Evolutionary conservation across 2,329 filamentous ascomycete genomes (phyloP), one percentile per base, ranked within the genome.

Genomic region (Tympanopsis confertula): DNA sequence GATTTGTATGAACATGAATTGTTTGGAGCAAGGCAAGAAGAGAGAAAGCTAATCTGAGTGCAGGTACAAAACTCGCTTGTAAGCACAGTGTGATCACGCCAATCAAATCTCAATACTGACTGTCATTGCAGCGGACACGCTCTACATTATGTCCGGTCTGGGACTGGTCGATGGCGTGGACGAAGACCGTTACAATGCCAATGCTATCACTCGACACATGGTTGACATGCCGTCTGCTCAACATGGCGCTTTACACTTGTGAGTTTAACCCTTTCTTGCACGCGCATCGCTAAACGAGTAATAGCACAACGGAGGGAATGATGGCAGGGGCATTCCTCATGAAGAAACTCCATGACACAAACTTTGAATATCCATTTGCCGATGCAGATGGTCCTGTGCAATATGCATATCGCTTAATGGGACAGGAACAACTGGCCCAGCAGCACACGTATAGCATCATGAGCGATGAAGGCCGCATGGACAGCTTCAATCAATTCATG

Each of bases 401-500:
- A 32, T 50, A 57, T 36, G 57, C 53, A 3, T 53, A 58, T 39
- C 42, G 46, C 20, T 41, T 51, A 3, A 51, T 58, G 42, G 57
- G 56, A 2, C 38, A 53, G 13, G 37, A 50, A 1, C 38, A 47
- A 2, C 46, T 58, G 2, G 46, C 51, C 3, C 38, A 47, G 1
- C 39, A 54, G 32, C 56, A 60, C 38, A 54, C 55, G 1, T 60
- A 59, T 35, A 48, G 49, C 1, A 59, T 59, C 3, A 59, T 60
- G 55, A 47, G 50, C 12, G 41, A 39, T 1, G 48, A 55, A 38
- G 52, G 51, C n/a, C 55, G 57, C 4, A 57, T 60, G 50, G 50
- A 51, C 17, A 59, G 56, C 36, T 60, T 60, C 36, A 59, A 59
- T 20, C 39, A 43, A n/a, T 59, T 60, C 41, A 59, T 59, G 57